Conservation (phyloP, 2,329 filamentous ascomycete species). For the Diaporthe ampelina region DNA sequence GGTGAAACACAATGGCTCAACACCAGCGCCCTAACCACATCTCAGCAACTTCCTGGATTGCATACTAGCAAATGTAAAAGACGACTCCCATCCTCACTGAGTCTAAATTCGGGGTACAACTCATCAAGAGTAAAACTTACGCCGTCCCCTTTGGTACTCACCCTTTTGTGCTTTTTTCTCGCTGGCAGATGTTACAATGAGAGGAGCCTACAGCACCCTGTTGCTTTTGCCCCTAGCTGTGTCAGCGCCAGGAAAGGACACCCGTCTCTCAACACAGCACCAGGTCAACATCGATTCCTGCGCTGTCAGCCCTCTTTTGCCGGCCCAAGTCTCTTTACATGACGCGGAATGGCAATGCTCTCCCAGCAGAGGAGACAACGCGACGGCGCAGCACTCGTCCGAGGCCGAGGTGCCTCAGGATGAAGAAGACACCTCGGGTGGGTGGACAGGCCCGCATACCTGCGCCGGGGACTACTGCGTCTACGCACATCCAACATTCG, state of each 20-base stretch:
- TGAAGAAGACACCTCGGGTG: constrained; percentile 26
- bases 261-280: background rate
- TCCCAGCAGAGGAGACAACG: background rate
- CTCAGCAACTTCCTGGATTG: background rate
- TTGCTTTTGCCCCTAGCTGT: background rate
- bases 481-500: constrained; percentile 41
- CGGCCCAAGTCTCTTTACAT: background rate
- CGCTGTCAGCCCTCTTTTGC: constrained; percentile 24
- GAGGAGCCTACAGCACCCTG: background rate
- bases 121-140: background rate
- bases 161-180: no score
- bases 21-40: background rate
- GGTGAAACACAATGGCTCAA: constrained; percentile 28
- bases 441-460: constrained; percentile 41
- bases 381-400: background rate
- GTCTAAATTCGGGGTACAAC: background rate
- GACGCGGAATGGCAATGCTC: constrained; percentile 20
- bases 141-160: fast-evolving
- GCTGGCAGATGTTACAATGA: background rate
- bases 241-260: background rate
- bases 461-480: constrained; percentile 42
- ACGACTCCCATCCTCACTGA: background rate
- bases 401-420: background rate
- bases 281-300: background rate
- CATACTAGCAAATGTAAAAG: no score